These are phyloP conservation scores for Cytospora schulzeri DNA, from an alignment of 2,329 filamentous ascomycete genomes.

Conservation along the genomic window DNA sequence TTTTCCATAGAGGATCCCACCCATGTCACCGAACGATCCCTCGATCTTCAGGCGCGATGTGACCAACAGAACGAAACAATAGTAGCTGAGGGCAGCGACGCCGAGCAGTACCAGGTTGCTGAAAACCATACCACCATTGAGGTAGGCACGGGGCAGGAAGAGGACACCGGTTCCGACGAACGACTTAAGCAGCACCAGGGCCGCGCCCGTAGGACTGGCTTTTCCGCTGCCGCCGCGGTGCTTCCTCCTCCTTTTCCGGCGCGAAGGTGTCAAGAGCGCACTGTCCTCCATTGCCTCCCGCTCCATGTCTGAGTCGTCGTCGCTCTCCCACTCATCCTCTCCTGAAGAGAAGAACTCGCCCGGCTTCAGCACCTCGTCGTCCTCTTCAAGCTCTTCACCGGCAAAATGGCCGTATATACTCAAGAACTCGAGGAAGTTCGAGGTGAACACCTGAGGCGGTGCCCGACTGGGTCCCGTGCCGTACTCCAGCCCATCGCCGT, in stretches of 20 bases:
- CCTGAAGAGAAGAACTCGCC: slow-evolving; percentile 92
- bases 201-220: slow-evolving; percentile 77
- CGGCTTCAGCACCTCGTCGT: slow-evolving; percentile 83
- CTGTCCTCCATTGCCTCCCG: slow-evolving; percentile 86
- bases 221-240: slow-evolving; percentile 72
- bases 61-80: slow-evolving; percentile 94
- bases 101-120: slow-evolving; percentile 87
- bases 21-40: slow-evolving; percentile 97
- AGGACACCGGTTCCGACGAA: slow-evolving; percentile 96
- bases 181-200: slow-evolving; percentile 87
- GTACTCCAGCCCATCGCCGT: slow-evolving; percentile 44
- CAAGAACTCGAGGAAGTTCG: slow-evolving; percentile 93
- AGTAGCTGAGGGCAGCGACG: slow-evolving; percentile 87
- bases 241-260: slow-evolving; percentile 75
- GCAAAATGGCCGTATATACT: slow-evolving; percentile 97
- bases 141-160: slow-evolving; percentile 88
- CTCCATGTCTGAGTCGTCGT: slow-evolving; percentile 63
- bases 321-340: slow-evolving; percentile 62
- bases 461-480: slow-evolving; percentile 41
- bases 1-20: slow-evolving; percentile 85
- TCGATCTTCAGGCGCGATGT: slow-evolving; percentile 82
- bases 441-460: slow-evolving; percentile 73
- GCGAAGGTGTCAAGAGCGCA: slow-evolving; percentile 75
- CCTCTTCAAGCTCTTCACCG: slow-evolving; percentile 93
- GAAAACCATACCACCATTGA: slow-evolving; percentile 97